Base-by-base conservation (phyloP, 768 basidiomycete genomes). In the Lyophyllum semitale region DNA sequence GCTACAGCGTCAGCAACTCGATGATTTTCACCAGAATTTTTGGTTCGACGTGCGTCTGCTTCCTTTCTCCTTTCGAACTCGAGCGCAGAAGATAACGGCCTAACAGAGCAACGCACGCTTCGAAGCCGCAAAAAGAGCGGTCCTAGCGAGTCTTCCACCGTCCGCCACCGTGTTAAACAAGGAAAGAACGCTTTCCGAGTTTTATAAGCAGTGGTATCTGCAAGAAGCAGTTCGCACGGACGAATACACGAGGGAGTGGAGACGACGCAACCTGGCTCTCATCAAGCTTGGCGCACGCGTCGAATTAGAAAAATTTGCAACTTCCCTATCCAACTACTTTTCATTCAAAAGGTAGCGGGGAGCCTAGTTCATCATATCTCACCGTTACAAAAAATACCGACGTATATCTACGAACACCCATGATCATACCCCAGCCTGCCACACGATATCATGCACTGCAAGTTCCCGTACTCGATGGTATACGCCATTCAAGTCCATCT, bases 31-130 rank as follows among this genome's bases (percentile, higher is more conserved):
- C 57, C 87, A 93, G 52, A 71, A 77, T 17, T 94, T 91, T 67
- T 94, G 92, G 92, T 70, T 83, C 50, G 86, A 93, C 51, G 92
- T 93, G 66, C 60, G 89, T 79, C 9, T 4, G 4, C 15, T 30
- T 35, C 32, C 23, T 26, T 5, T 6, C 18, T 63, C n/a, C 12
- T 22, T 22, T 20, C 29, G 35, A 41, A 42, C 18, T 30, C 11
- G n/a, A 43, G 32, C 37, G 30, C 29, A 38, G 52, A 58, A 25
- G 41, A 20, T 27, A 17, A 17, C 12, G 4, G 6, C 30, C 41
- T 25, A 56, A n/a, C 62, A 94, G 92, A 89, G 83, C 66, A 94
- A 94, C 66, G 75, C 79, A 9, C 85, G 91, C n/a, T 93, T 92
- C 66, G 84, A 90, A 65, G 76, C 79, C 8, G 89, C 84, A 30